Conservation (phyloP, 257 asterid genomes). For the Gentiana straminea region DNA sequence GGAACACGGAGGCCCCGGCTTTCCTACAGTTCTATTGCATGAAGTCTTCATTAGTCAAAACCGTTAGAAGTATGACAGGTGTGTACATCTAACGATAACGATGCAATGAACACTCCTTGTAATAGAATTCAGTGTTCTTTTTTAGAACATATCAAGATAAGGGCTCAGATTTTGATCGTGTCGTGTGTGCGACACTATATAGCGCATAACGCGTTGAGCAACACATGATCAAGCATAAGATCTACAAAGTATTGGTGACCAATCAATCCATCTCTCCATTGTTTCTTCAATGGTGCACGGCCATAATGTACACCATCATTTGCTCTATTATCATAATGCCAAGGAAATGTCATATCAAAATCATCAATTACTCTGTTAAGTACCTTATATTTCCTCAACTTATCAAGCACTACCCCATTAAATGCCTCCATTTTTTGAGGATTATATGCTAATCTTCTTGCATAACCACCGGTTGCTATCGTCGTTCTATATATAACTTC, state of each 20-base stretch:
- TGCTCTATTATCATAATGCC: constrained; percentile 90
- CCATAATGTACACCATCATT: constrained; percentile 95
- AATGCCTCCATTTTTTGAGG: constrained; percentile 94
- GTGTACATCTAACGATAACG: no score
- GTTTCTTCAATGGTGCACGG: constrained; percentile 61
- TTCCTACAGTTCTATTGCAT: no score
- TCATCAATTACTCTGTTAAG: constrained; percentile 49
- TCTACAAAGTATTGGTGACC: constrained; percentile 95
- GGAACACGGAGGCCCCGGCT: neutral
- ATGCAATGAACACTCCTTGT: no score
- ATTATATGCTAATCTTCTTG: constrained; percentile 56
- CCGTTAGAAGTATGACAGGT: no score
- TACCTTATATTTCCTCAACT: constrained; percentile 43
- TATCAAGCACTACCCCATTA: constrained; percentile 75
- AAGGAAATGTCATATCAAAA: constrained; percentile 88
- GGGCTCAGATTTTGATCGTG: neutral
- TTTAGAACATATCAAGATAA: no score
- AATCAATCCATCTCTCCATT: constrained; percentile 79
- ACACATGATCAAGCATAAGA: constrained; percentile 82
- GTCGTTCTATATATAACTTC: constrained; percentile 66
- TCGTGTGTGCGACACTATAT: constrained; percentile 5
- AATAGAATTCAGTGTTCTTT: no score
- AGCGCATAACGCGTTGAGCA: constrained; percentile 49
- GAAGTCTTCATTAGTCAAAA: no score
- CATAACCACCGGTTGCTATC: constrained; percentile 75